These are phyloP conservation scores for Acacia melanoxylon DNA, from an alignment of 306 rosid species.

Conservation along the genomic window DNA sequence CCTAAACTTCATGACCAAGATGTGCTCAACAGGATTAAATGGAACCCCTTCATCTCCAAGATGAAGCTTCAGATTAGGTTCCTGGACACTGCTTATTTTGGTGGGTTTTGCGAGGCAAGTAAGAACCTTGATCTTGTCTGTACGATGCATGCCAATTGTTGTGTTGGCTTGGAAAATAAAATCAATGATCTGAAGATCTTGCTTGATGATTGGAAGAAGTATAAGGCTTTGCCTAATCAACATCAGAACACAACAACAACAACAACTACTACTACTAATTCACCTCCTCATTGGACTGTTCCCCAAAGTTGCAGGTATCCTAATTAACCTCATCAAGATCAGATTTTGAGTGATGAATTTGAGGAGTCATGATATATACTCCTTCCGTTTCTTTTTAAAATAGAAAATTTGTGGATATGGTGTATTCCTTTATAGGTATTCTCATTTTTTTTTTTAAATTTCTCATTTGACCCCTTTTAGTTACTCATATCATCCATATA, in stretches of 20 bases:
- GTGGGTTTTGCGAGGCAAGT: slow-evolving; percentile 74
- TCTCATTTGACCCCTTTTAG: too few relatives aligned
- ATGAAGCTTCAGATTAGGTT: slow-evolving; percentile 58
- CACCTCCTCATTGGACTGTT: slow-evolving; percentile 55
- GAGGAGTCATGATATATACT: neutral
- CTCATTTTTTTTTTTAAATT: too few relatives aligned
- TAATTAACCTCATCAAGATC: neutral
- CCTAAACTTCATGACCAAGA: slow-evolving; percentile 70
- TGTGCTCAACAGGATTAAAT: slow-evolving; percentile 66
- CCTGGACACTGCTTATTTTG: slow-evolving; percentile 60
- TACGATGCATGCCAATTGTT: slow-evolving; percentile 95
- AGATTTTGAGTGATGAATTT: neutral
- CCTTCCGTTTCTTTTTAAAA: too few relatives aligned
- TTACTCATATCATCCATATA: too few relatives aligned
- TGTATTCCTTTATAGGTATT: too few relatives aligned
- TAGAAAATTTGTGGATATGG: too few relatives aligned
- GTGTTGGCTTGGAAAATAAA: slow-evolving; percentile 71
- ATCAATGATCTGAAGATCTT: slow-evolving; percentile 66
- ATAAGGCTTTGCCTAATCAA: slow-evolving; percentile 28
- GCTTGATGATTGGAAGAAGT: slow-evolving; percentile 75
- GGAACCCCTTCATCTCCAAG: slow-evolving; percentile 28
- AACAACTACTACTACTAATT: too few relatives aligned
- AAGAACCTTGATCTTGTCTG: slow-evolving; percentile 41
- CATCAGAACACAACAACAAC: neutral
- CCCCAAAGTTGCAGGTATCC: slow-evolving; percentile 70